Base-by-base conservation (phyloP, 768 basidiomycete genomes). In the Suillus clintonianus region DNA sequence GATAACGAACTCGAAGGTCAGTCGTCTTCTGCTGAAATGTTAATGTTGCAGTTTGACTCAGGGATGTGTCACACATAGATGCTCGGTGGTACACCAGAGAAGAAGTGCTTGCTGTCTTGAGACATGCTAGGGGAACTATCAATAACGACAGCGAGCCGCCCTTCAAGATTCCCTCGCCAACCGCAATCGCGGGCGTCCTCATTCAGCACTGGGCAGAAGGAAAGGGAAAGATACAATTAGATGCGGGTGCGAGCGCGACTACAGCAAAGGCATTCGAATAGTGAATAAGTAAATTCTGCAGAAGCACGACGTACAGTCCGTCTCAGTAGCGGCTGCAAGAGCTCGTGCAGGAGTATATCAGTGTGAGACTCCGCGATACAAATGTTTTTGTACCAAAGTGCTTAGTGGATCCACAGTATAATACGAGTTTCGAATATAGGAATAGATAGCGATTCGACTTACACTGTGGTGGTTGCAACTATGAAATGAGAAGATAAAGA, bases 1-100 rank as follows among this genome's bases (percentile, higher is more conserved):
- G 97, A 98, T 72, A 97, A 97, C 68, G 97, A 99, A 78, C 85
- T 99, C n/a, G 89, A 89, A 71, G 94, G 95, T 91, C 64, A 57
- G 85, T 76, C 41, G 42, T 30, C 24, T 53, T 24, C 14, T 19
- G n/a, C 34, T 32, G 19, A 14, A 30, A 32, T 24, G 10, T 54
- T 41, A 19, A 15, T 22, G 51, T 13, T 19, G 22, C 1, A 4
- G 17, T 19, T 47, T 66, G 54, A 67, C 50, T 13, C 22, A 50
- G 42, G 36, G 59, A 47, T 30, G 5, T 53, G 17, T 32, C 55
- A n/a, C n/a, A n/a, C n/a, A 14, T 70, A 95, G 95, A 98, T 71
- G 95, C 95, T 1, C 85, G 84, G 53, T 99, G 94, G 94, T 97
- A 88, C 77, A 88, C 89, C 13, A 87, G 91, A 4, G 84, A 85